Conservation (phyloP, 805 yeast species). For the Pichia rugopelliculosa region DNA sequence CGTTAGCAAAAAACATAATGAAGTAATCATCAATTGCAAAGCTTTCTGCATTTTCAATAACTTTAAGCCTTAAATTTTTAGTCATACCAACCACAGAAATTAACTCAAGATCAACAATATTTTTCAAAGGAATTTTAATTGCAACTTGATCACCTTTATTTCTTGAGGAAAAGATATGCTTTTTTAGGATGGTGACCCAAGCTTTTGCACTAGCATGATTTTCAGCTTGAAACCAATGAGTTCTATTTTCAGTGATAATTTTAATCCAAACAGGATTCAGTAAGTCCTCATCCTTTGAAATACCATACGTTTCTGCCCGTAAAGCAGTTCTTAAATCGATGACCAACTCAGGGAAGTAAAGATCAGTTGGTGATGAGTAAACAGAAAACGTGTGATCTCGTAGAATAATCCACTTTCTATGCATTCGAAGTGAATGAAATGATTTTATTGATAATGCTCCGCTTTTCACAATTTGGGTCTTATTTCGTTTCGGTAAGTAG, state of each 20-base stretch:
- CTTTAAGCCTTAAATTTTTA: constrained; percentile 52
- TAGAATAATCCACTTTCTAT: constrained; percentile 75
- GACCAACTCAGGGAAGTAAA: constrained; percentile 76
- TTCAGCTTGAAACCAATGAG: constrained; percentile 67
- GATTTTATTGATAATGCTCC: constrained; percentile 45
- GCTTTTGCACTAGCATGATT: constrained; percentile 62
- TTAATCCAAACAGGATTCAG: constrained; percentile 41
- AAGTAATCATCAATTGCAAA: constrained; percentile 62
- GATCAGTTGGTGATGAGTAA: constrained; percentile 63
- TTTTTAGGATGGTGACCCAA: constrained; percentile 73
- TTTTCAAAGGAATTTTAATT: constrained; percentile 66
- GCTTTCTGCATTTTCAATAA: constrained; percentile 45
- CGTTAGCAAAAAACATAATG: constrained; percentile 56
- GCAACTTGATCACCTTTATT: constrained; percentile 67
- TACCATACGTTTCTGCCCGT: constrained; percentile 44
- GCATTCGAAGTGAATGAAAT: constrained; percentile 30
- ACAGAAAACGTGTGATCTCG: constrained; percentile 61
- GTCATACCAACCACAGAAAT: constrained; percentile 49
- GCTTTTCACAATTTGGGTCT: constrained; percentile 36
- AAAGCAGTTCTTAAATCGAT: constrained; percentile 63
- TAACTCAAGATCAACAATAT: constrained; percentile 55
- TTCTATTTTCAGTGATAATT: constrained; percentile 48
- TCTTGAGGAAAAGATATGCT: constrained; percentile 66
- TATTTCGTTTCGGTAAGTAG: constrained; percentile 50
- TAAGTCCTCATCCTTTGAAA: constrained; percentile 17